Base-by-base conservation (phyloP, 768 basidiomycete species). In the Auricularia heimuer region DNA sequence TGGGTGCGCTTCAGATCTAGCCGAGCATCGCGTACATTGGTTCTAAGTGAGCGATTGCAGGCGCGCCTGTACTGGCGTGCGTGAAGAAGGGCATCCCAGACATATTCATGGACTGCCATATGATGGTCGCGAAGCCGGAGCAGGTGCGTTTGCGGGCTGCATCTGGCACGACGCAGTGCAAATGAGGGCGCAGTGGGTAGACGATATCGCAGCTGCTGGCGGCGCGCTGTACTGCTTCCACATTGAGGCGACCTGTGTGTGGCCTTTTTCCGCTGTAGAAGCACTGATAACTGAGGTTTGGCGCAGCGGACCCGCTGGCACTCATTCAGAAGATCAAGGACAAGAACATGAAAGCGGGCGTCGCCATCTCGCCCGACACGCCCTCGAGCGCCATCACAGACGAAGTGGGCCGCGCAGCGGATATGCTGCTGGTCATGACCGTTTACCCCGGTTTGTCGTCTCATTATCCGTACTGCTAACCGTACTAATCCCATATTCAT, bases 91-190 rank as follows among this genome's bases (percentile, higher is more conserved):
- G 86, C 42, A 84, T 98, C 24, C 95, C 96, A 2, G 92, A 85
- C 63, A 97, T 98, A 70, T 98, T 94, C 80, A 98, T 99, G 96
- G 97, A 99, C 76, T 98, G 95, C 76, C 97, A 99, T 77, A 98
- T 98, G 97, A 99, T 99, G 97, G 97, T 99, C 21, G 75, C 94
- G 0, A 80, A 98, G 61, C 97, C 97, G 10, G 92, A 90, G 72
- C 88, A 89, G 81, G 95, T 92, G 69, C 61, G 71, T 69, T 1
- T 60, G 2, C 29, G 29, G 29, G 29, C 33, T 34, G 18, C 8
- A 33, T 60, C 24, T 60, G 39, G 12, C 39, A 42, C 12, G 8
- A 0, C 21, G 7, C 8, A 56, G 36, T 54, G 29, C 45, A n/a
- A 33, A 18, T 36, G n/a, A 44, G 0, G 3, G 39, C 65, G 16